phyloP scores from a whole-genome alignment of 352 stramenopile species.

The Phytophthora rubi region DNA sequence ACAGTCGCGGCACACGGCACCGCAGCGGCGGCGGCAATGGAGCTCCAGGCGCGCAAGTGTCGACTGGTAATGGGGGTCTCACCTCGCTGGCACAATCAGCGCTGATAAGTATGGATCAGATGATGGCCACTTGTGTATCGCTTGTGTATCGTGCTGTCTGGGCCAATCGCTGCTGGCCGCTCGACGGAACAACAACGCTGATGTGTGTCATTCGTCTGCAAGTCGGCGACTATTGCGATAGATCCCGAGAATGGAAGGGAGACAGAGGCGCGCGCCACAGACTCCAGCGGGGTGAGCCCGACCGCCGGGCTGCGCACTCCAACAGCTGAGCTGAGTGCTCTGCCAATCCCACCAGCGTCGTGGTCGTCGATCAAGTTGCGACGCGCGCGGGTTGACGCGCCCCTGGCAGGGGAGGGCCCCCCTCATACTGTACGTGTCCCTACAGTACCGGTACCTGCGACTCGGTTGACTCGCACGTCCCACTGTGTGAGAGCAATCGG shows the following conservation, averaged over 20 bases:
- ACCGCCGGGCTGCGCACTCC: too few species aligned
- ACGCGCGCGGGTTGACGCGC: slow-evolving; percentile 6
- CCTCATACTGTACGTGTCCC: neutral
- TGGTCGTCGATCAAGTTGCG: slow-evolving; percentile 1
- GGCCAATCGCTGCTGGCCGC: neutral
- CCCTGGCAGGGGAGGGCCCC: too few species aligned
- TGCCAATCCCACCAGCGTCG: too few species aligned
- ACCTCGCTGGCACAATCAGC: slow-evolving; percentile 14
- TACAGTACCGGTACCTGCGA: neutral
- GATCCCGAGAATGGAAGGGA: neutral
- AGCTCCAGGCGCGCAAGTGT: slow-evolving; percentile 5
- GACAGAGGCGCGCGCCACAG: neutral
- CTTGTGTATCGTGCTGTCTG: neutral
- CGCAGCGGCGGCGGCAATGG: neutral
- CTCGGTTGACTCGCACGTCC: slow-evolving; percentile 7
- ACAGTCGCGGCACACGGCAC: neutral
- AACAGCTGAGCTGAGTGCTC: too few species aligned
- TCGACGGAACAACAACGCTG: neutral
- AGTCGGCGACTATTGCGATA: slow-evolving; percentile 12
- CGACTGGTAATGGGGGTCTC: slow-evolving; percentile 8
- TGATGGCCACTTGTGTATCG: slow-evolving; percentile 10
- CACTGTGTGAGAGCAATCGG: slow-evolving; percentile 13
- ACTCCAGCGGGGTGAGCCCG: too few species aligned
- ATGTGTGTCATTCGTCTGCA: slow-evolving; percentile 2
- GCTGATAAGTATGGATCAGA: slow-evolving; percentile 17